phyloP scores from a whole-genome alignment of 148 eudicot species.

The Mesembryanthemum crystallinum region DNA sequence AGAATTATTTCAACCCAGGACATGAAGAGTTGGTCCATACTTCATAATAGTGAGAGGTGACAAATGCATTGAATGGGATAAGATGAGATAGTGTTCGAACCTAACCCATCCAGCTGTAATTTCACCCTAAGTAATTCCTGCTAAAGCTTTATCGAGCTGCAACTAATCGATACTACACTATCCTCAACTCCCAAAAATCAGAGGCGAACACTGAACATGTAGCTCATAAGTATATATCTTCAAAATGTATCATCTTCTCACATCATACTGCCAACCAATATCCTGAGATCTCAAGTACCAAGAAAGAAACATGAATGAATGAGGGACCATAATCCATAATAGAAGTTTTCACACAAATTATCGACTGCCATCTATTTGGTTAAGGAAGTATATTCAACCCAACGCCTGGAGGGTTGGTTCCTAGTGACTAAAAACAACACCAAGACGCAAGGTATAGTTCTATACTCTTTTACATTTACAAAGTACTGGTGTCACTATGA shows the following conservation, averaged over 20 bases:
- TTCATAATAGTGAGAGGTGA: too few relatives aligned
- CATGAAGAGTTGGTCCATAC: too few relatives aligned
- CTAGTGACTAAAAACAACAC: neutral
- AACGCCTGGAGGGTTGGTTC: neutral
- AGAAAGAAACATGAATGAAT: neutral
- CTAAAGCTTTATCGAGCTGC: neutral
- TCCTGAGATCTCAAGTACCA: slow-evolving; percentile 1
- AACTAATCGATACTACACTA: neutral
- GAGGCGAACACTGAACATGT: neutral
- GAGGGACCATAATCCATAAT: neutral
- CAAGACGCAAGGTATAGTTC: neutral
- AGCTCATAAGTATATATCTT: neutral
- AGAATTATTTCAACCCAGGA: too few relatives aligned
- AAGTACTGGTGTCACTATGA: too few relatives aligned
- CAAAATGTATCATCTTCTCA: neutral
- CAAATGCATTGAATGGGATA: too few relatives aligned
- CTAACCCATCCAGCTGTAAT: too few relatives aligned
- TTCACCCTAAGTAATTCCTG: too few relatives aligned
- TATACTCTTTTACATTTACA: neutral
- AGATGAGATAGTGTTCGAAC: too few relatives aligned
- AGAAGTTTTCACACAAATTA: neutral
- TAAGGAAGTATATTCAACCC: neutral
- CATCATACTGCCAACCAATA: neutral
- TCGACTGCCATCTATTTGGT: neutral
- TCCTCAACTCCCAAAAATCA: neutral